These are phyloP conservation scores for Hypoxylon rickii DNA, from an alignment of 495 filamentous ascomycete species.

Conservation along the genomic window DNA sequence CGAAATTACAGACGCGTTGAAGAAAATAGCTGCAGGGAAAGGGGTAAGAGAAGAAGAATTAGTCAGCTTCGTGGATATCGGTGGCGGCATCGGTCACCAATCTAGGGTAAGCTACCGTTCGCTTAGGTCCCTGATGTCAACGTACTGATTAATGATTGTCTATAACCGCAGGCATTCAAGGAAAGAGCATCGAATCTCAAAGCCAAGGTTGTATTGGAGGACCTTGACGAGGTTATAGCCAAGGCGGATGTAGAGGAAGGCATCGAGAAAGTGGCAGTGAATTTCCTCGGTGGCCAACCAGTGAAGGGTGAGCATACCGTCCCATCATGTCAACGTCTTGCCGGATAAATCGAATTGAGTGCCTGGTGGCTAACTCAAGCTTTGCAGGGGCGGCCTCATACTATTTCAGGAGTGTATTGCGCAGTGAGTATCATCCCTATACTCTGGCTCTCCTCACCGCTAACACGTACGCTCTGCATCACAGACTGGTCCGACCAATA, in stretches of 20 bases:
- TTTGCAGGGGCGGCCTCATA: constrained; percentile 42
- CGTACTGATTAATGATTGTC: background rate
- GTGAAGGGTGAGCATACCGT: constrained; percentile 45
- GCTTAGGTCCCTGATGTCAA: background rate
- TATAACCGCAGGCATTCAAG: constrained; percentile 50
- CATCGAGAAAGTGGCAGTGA: constrained; percentile 50
- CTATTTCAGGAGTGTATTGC: constrained; percentile 42
- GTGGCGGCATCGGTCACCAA: constrained; percentile 60
- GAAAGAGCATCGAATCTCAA: constrained; percentile 47
- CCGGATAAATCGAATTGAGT: background rate
- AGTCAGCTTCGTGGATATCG: constrained; percentile 56
- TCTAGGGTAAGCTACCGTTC: constrained; percentile 29
- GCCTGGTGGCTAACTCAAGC: too few relatives aligned
- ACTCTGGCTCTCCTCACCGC: background rate
- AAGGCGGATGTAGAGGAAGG: constrained; percentile 44
- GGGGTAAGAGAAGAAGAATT: constrained; percentile 6
- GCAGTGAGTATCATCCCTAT: constrained; percentile 8
- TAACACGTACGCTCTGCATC: constrained; percentile 14
- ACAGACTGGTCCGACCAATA: constrained; percentile 51
- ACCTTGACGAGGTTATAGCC: constrained; percentile 47
- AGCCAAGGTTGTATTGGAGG: constrained; percentile 58
- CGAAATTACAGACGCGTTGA: constrained; percentile 19
- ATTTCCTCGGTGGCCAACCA: constrained; percentile 58
- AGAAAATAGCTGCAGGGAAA: constrained; percentile 16
- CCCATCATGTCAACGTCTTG: background rate